Evolutionary conservation across 164 flowering plant species (phyloP), one percentile per base, ranked within the genome.

Genomic region (Liriodendron chinense): DNA sequence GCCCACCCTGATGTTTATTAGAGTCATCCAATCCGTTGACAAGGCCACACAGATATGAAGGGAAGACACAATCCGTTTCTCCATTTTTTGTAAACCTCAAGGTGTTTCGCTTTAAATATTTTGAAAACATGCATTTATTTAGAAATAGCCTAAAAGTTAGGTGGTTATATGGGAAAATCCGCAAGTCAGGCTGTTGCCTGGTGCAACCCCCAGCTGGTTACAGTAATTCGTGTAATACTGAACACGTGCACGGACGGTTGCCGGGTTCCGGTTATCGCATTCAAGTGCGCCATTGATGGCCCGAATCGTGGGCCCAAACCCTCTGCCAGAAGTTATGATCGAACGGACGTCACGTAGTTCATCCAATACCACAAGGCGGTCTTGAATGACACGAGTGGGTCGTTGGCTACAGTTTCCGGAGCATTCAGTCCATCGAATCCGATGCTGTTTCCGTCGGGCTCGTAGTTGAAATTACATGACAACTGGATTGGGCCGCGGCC

Each of bases 291-390:
- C 76, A 57, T 85, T 85, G 62, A 85, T 85, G 24, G 84, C 84
- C 61, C 86, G 67, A 50, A 80, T 84, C 47, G 88, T 86, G 9
- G 79, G 74, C 2, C 88, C 88, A 43, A 84, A 82, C 49, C 88
- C 88, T 73, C 81, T 79, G 14, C 82, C 84, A 7, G 85, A 80
- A 43, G 76, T 77, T 2, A 80, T 76, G 50, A 61, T 66, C 0
- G 74, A 63, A 22, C 83, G 84, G 34, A 73, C 78, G 47, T 79
- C 72, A n/a, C n/a, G n/a, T n/a, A n/a, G 66, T 76, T 79, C 83
- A 77, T 83, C 89, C 89, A 86, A 49, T 64, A 85, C 87, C 87
- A 85, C 24, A 85, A 64, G 1, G 83, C 86, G 1, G 88, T 72
- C 78, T 78, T 82, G 84, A 83, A 85, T 7, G 89, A 74, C 7